Base-by-base conservation (phyloP, 441 rosid genomes). In the Pelargonium cotyledonis region DNA sequence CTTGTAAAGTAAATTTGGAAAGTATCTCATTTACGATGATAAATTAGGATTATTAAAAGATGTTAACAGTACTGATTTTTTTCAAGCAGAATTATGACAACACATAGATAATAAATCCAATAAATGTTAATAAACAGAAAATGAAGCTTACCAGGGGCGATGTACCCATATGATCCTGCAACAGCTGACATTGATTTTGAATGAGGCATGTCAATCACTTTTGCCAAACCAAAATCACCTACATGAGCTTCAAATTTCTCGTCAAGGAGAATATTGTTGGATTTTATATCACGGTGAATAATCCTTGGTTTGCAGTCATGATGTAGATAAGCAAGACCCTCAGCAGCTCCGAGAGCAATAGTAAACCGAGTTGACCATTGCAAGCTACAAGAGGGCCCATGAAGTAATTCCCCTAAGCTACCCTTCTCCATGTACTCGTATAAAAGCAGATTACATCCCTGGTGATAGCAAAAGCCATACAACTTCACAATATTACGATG, bases 131-230 rank as follows among this genome's bases (percentile, higher is more conserved):
- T 67, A 9, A 67, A 77, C 72, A 26, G 65, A 67, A 35, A 58
- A 65, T 68, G 65, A 15, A 57, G 65, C 84, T 53, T 84, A 94
- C 99, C 99, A 8, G 99, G 99, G 65, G 99, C 97, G 8, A 94
- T 94, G 80, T 94, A 94, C 1, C 99, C 99, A 71, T 94, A 94
- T 10, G 99, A 94, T 78, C 99, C 99, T 63, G 97, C 99, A 0
- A 94, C 88, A 0, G 97, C 97, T 12, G 99, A 91, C 85, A 94
- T 82, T 10, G 99, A 89, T 82, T 95, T 95, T 4, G 99, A 90
- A 10, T 88, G 95, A 60, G 99, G 97, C 99, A 95, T 83, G 85
- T 91, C 99, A 0, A 95, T 84, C 26, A 95, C 89, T 80, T 95
- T 95, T 11, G 99, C 99, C 80, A 95, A 83, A 41, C 99, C 99